phyloP scores from a whole-genome alignment of 805 yeast genomes.

The Myxozyma udenii region DNA sequence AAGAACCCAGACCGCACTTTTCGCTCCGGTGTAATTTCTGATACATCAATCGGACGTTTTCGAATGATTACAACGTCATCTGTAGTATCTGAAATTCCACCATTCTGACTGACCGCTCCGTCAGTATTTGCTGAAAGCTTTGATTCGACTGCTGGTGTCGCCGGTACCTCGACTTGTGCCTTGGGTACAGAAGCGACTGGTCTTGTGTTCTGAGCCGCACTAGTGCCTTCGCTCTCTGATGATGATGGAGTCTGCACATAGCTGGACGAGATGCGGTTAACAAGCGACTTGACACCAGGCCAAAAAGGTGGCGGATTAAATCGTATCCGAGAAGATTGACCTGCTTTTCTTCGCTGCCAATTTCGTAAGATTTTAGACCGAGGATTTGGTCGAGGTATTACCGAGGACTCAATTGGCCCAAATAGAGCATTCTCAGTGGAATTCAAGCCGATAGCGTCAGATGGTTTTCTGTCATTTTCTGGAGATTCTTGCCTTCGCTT shows the following conservation, averaged over 20 bases:
- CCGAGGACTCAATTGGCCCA: no score
- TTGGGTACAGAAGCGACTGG: not conserved
- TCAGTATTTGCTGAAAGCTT: not conserved
- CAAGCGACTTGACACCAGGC: constrained; percentile 6
- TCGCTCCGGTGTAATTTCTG: constrained; percentile 33
- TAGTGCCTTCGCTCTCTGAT: not conserved
- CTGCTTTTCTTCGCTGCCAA: not conserved
- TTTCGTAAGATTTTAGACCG: constrained; percentile 6
- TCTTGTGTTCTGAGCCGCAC: not conserved
- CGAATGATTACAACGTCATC: not conserved
- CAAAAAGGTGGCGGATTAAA: constrained; percentile 8
- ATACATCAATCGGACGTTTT: constrained; percentile 28
- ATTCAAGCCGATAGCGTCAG: not conserved
- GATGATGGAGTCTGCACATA: not conserved
- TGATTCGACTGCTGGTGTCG: not conserved
- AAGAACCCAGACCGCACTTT: constrained; percentile 38
- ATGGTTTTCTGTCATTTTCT: not conserved
- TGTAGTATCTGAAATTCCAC: not conserved
- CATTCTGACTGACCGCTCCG: not conserved
- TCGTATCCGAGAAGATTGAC: not conserved
- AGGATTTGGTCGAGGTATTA: constrained; percentile 7
- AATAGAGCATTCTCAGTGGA: not conserved
- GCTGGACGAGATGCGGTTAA: not conserved
- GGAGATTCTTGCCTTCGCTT: not conserved
- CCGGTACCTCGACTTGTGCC: not conserved